Percentiles rank a stretch among this genome's conserved stretches.
Evolutionary conservation across 192 early-diverging fungal genomes (phyloP).

Genomic region (Rhizoclosmatium globosum): DNA sequence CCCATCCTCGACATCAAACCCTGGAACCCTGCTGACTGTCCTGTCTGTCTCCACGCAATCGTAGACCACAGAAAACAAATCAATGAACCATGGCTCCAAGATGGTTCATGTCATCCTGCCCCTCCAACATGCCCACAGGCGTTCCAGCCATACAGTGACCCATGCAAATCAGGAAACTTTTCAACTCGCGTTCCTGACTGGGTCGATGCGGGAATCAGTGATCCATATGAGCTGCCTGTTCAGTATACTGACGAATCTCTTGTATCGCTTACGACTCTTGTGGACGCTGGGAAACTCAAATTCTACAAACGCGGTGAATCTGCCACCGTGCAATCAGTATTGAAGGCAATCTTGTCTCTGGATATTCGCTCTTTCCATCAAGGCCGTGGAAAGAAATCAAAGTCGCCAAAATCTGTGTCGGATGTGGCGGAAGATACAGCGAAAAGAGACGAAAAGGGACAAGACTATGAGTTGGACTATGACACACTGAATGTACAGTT

Average conservation of each 20-base stretch:
- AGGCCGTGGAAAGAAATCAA: conserved; percentile 28
- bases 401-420: conserved; percentile 3
- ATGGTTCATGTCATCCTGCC: neutral
- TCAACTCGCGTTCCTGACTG: conserved; percentile 39
- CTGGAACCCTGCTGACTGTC: conserved; percentile 51
- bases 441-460: conserved; percentile 28
- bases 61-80: conserved; percentile 24
- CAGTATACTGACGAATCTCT: neutral
- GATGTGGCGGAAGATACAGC: conserved; percentile 26
- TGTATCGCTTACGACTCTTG: neutral
- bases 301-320: conserved; percentile 28
- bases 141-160: neutral
- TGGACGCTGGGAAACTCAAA: conserved; percentile 26
- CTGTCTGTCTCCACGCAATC: conserved; percentile 35
- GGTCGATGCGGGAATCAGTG: conserved; percentile 40
- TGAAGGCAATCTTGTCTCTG: conserved; percentile 26
- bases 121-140: neutral
- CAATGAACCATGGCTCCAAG: conserved; percentile 30
- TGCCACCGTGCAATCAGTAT: neutral
- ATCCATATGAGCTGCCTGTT: conserved; percentile 45
- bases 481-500: conserved; percentile 36
- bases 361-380: conserved; percentile 43
- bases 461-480: conserved; percentile 38
- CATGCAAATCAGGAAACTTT: conserved; percentile 29
- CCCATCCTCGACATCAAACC: conserved; percentile 51